Base-by-base conservation (phyloP, 106 monocot species). In the Chionographis japonica region DNA sequence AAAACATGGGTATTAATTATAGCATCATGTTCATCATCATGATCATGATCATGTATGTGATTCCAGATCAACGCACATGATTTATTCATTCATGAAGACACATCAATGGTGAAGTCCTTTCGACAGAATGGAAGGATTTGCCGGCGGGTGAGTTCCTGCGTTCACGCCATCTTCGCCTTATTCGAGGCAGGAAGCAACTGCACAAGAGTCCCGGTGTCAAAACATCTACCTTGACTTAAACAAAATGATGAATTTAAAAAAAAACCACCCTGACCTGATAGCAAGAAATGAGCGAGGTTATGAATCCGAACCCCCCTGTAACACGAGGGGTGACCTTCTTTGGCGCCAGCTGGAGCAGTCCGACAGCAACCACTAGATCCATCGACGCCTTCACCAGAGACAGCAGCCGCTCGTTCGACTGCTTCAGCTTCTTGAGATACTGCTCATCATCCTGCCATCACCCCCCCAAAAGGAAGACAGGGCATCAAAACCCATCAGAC, bases 311-410 rank as follows among this genome's bases (percentile, higher is more conserved):
- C 0, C 68, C 91, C 60, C 95, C 91, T 0, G 88, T 95, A 6
- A 95, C 86, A 38, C 95, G 95, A 37, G 95, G 88, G 55, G 88
- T 91, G 57, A 95, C 84, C 40, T 77, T 95, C 79, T 91, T 84
- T 2, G 91, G 95, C 15, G 91, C 80, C 12, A 95, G 71, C 63
- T 89, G 95, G 59, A 95, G 91, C 58, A 95, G 79, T 49, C 95
- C 95, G 46, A 85, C 65, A 37, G 91, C 95, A 42, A 95, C 95
- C 40, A 91, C 84, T 18, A 95, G 27, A 69, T 95, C 95, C 68
- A 95, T 66, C 4, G 86, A 91, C 67, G 88, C 67, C 62, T 91
- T 95, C 15, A 91, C 72, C 52, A 95, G 74, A 54, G 91, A 54
- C 9, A 95, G 68, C 40, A 77, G 71, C 72, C 95, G 81, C 40